phyloP scores from a whole-genome alignment of 2,329 filamentous ascomycete species.

The Claviceps spartinae region DNA sequence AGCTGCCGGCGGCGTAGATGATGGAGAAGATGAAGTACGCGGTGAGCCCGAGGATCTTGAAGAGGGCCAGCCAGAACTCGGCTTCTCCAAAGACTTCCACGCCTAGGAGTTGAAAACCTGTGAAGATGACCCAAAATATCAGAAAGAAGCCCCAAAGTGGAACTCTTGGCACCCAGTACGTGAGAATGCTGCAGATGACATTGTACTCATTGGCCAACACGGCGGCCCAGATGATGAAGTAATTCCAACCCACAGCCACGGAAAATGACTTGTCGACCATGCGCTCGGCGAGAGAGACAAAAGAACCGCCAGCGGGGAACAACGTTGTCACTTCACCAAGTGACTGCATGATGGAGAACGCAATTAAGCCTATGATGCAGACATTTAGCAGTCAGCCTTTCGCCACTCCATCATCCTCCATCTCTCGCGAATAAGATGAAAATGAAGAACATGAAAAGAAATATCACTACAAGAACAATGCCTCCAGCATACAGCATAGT shows the following conservation, averaged over 20 bases:
- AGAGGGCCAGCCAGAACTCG: constrained; percentile 64
- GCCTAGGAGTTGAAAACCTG: constrained; percentile 55
- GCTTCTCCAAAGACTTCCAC: constrained; percentile 65
- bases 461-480: too few species aligned
- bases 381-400: background rate
- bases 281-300: constrained; percentile 55
- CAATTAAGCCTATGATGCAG: constrained; percentile 38
- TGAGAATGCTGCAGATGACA: constrained; percentile 50
- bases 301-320: constrained; percentile 57
- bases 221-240: constrained; percentile 53
- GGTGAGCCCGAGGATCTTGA: constrained; percentile 57
- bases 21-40: constrained; percentile 65
- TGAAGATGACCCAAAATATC: constrained; percentile 61
- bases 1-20: constrained; percentile 55
- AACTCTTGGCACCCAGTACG: constrained; percentile 48
- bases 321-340: constrained; percentile 62
- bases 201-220: constrained; percentile 62
- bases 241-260: constrained; percentile 58
- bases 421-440: background rate
- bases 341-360: constrained; percentile 56
- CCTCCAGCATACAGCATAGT: too few species aligned
- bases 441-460: too few species aligned
- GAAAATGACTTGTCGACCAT: constrained; percentile 59
- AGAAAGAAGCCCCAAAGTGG: constrained; percentile 57
- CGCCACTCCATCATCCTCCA: too few species aligned